Evolutionary conservation across 805 yeast genomes (phyloP), one percentile per base, ranked within the genome.

Genomic region (Limtongia smithiae): DNA sequence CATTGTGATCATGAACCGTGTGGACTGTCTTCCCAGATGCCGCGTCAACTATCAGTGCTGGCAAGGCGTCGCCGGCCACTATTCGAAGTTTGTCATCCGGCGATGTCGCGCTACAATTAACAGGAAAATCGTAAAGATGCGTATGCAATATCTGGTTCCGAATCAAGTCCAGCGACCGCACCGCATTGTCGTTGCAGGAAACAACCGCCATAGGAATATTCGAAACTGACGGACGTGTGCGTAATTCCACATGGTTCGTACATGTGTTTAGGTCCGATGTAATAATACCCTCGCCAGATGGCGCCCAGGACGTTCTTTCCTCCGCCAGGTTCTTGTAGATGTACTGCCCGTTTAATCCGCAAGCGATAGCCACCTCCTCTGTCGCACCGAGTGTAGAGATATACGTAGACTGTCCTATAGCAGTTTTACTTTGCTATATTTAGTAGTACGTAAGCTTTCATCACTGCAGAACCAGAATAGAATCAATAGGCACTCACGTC

Each of bases 271-370:
- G 33, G 42, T 71, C 71, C 12, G 62, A 58, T 1, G 81, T 73
- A 20, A 80, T 52, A 22, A 65, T 61, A 46, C 63, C 68, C 56
- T 71, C 76, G 17, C 68, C 47, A 9, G 48, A 12, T 20, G 60
- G 58, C 9, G 37, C 41, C 17, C 34, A 5, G 12, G 49, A 30
- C 17, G 14, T 21, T 21, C 21, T 34, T 8, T 27, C 39, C 9
- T 36, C 41, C 15, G 37, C 42, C n/a, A 73, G 66, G 40, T 71
- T 67, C 50, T 72, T 68, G 33, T 72, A 61, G 3, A 75, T 55
- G 48, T 71, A 68, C 12, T 78, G 75, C 1, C 84, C 84, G 41
- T 72, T 73, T 47, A 77, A 73, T 0, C 83, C 77, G 1, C 84
- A 84, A 9, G 78, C 73, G 8, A 71, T 75, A 17, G 79, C 61